Percentiles rank a stretch among this genome's conserved stretches.
Conservation (phyloP, 331 rosid species). For the Pyrus hybrid region DNA sequence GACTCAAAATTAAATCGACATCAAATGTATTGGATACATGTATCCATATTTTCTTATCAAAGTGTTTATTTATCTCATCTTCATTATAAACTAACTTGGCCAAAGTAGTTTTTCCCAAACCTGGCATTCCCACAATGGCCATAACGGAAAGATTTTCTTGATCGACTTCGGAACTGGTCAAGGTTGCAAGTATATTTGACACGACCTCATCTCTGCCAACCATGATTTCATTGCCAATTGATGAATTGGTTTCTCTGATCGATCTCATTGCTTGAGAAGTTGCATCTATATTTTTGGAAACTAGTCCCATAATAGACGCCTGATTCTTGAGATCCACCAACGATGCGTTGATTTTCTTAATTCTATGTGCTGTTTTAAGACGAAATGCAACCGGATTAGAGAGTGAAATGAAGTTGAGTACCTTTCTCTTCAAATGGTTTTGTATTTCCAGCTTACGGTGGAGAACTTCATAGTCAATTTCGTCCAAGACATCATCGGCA, state of each 20-base stretch:
- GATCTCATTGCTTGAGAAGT: background rate
- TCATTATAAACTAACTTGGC: slow-evolving; percentile 11
- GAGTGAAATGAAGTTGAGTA: background rate
- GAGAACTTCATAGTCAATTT: slow-evolving; percentile 3
- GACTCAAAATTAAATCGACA: background rate
- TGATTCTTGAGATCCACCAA: background rate
- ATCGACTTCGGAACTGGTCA: background rate
- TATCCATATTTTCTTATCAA: slow-evolving; percentile 15
- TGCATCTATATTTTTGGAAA: background rate
- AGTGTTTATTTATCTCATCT: background rate
- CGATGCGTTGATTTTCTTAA: background rate
- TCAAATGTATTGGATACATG: slow-evolving; percentile 5
- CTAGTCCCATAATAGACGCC: background rate
- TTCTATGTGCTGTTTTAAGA: background rate
- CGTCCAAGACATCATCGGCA: slow-evolving; percentile 12
- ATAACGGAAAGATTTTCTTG: background rate
- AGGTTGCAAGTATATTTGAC: background rate
- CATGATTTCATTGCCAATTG: background rate
- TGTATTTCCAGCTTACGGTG: background rate
- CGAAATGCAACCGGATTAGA: background rate
- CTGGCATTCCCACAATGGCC: slow-evolving; percentile 14
- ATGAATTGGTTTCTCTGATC: background rate
- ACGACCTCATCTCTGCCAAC: slow-evolving; percentile 8
- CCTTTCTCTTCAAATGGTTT: background rate
- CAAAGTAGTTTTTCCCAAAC: slow-evolving; percentile 24